A percentile compares a stretch with the other conserved stretches of the same genome.
These are phyloP conservation scores for Malus hybrid DNA, from an alignment of 331 rosid species.

Conservation along the genomic window DNA sequence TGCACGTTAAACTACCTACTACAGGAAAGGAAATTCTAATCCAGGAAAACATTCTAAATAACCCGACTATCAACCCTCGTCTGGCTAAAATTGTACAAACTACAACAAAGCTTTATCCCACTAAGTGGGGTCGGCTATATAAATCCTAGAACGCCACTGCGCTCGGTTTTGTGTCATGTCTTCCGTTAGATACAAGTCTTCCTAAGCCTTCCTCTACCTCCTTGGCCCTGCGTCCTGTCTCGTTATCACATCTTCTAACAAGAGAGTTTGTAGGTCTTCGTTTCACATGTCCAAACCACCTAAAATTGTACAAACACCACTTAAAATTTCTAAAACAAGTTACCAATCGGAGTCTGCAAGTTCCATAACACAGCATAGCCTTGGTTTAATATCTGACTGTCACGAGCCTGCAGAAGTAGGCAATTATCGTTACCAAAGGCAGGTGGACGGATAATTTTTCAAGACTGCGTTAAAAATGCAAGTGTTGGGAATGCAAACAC, in stretches of 20 bases:
- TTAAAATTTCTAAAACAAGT: neutral
- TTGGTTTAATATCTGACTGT: neutral
- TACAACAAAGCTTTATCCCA: too few species aligned
- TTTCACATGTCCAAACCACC: neutral
- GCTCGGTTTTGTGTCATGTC: too few species aligned
- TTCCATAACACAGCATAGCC: neutral
- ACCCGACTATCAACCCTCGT: neutral
- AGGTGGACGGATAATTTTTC: neutral
- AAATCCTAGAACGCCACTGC: too few species aligned
- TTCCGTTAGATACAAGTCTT: too few species aligned
- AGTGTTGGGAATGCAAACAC: neutral
- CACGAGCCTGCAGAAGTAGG: conserved; percentile 17
- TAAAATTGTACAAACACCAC: neutral
- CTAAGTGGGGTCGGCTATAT: too few species aligned
- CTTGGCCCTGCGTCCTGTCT: too few species aligned
- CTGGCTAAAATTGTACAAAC: neutral
- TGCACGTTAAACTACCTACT: neutral
- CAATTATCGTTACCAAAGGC: neutral
- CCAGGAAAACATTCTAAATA: neutral
- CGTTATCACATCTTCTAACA: too few species aligned
- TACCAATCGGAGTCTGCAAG: neutral
- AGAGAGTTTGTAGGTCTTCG: fast-evolving
- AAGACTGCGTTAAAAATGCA: neutral
- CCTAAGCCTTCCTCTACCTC: too few species aligned
- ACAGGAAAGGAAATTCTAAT: neutral